These are phyloP conservation scores for Sporothrix euskadiensis DNA, from an alignment of 2,329 filamentous ascomycete genomes.

Conservation along the genomic window DNA sequence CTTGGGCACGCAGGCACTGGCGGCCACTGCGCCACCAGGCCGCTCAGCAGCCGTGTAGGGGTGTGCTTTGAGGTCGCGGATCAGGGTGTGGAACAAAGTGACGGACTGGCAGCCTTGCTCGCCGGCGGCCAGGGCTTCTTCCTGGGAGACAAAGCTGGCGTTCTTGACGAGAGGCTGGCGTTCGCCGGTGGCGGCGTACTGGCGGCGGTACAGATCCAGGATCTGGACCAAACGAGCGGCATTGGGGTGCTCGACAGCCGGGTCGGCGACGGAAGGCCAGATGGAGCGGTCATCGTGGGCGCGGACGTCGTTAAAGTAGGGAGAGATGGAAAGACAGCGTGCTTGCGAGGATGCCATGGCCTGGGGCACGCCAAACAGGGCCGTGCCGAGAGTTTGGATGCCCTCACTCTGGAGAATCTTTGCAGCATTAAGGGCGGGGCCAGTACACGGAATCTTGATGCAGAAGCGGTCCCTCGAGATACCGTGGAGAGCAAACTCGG, in stretches of 20 bases:
- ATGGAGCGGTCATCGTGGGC: constrained; percentile 47
- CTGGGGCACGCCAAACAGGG: constrained; percentile 50
- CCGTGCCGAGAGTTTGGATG: constrained; percentile 49
- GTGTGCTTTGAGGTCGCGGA: constrained; percentile 41
- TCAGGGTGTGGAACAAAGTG: constrained; percentile 46
- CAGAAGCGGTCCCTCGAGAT: constrained; percentile 50
- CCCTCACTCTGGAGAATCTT: constrained; percentile 47
- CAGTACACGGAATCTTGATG: constrained; percentile 55
- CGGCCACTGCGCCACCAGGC: constrained; percentile 35
- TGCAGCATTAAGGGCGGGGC: constrained; percentile 49
- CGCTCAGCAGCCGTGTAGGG: constrained; percentile 42
- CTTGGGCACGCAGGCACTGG: constrained; percentile 42
- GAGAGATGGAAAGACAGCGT: constrained; percentile 50
- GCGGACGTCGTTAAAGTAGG: constrained; percentile 51
- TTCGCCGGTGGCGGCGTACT: constrained; percentile 50
- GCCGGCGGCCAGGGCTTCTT: constrained; percentile 49
- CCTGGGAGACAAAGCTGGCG: constrained; percentile 47
- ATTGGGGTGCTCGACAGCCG: constrained; percentile 50
- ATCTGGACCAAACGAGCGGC: constrained; percentile 51
- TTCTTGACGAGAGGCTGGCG: constrained; percentile 52
- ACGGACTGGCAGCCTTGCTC: constrained; percentile 51
- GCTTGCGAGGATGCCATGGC: constrained; percentile 53
- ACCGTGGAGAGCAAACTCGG: constrained; percentile 48
- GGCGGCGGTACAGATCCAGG: constrained; percentile 48
- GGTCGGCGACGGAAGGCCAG: constrained; percentile 51